These are phyloP conservation scores for Hordeum pubiflorum DNA, from an alignment of 202 grass and related monocot genomes.

Conservation along the genomic window DNA sequence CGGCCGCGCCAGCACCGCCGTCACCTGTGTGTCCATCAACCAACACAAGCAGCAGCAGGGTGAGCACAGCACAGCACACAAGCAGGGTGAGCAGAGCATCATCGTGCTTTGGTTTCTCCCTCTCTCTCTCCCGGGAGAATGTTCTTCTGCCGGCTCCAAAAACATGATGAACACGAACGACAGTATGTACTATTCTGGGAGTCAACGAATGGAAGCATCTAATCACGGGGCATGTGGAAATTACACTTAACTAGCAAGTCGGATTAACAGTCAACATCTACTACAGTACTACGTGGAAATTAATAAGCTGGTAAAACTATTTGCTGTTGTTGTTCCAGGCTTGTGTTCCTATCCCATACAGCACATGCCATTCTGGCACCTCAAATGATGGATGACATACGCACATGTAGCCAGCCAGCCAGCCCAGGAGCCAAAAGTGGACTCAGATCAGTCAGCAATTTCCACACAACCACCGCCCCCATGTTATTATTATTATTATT, in stretches of 20 bases:
- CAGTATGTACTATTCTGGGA: not conserved
- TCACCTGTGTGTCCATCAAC: conserved; percentile 26
- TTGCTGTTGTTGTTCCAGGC: not conserved
- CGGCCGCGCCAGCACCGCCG: conserved; percentile 60
- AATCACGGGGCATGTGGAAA: not conserved
- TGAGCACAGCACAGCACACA: too few relatives aligned
- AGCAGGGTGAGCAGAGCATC: too few relatives aligned
- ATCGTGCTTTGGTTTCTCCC: too few relatives aligned
- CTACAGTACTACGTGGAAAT: not conserved
- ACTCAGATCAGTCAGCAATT: not conserved
- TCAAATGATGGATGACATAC: not conserved
- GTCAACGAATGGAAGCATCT: not conserved
- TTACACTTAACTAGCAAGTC: not conserved
- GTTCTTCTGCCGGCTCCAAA: not conserved
- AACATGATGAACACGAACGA: not conserved
- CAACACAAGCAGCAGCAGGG: not conserved
- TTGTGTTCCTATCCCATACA: not conserved
- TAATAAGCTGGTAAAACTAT: not conserved
- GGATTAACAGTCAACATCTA: conserved; percentile 3
- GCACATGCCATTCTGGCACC: conserved; percentile 13
- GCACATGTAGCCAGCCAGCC: not conserved
- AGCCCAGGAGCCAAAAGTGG: not conserved
- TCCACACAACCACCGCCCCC: not conserved
- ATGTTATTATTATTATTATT: not conserved
- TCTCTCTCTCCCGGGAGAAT: not conserved